Percentiles rank a stretch among this genome's conserved stretches.
These are phyloP conservation scores for Penicillium frequentans DNA, from an alignment of 2,329 filamentous ascomycete species.

Conservation along the genomic window DNA sequence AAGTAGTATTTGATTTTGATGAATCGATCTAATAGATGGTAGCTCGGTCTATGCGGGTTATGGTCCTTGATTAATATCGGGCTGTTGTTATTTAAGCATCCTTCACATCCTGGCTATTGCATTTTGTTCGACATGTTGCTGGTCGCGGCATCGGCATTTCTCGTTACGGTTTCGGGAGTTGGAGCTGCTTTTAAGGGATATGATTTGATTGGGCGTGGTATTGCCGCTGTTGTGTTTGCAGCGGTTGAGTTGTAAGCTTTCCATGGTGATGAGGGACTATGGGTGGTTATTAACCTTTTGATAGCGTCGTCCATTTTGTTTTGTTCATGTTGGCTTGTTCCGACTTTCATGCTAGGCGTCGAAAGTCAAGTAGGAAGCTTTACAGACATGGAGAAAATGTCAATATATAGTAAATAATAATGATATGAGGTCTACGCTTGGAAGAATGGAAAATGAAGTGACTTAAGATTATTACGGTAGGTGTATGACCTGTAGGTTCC, in stretches of 20 bases:
- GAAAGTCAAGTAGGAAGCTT: no score
- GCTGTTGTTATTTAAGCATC: background rate
- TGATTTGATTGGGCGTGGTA: background rate
- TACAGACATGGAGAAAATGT: no score
- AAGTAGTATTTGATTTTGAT: background rate
- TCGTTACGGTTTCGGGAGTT: background rate
- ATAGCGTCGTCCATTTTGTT: background rate
- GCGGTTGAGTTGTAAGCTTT: background rate
- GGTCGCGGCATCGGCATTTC: background rate
- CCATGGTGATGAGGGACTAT: no score
- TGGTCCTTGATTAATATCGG: background rate
- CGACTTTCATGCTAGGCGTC: background rate
- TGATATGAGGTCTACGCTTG: no score
- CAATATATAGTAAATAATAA: no score
- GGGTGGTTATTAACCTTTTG: background rate
- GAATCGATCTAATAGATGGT: background rate
- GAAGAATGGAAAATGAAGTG: no score
- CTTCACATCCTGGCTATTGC: background rate
- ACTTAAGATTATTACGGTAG: no score
- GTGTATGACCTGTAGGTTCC: no score
- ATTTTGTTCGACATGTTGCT: background rate
- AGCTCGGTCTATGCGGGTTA: background rate
- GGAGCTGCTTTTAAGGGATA: background rate
- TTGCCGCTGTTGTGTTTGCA: background rate
- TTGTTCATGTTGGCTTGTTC: background rate